These are phyloP conservation scores for Acacia confusa DNA, from an alignment of 306 rosid species.

Conservation along the genomic window DNA sequence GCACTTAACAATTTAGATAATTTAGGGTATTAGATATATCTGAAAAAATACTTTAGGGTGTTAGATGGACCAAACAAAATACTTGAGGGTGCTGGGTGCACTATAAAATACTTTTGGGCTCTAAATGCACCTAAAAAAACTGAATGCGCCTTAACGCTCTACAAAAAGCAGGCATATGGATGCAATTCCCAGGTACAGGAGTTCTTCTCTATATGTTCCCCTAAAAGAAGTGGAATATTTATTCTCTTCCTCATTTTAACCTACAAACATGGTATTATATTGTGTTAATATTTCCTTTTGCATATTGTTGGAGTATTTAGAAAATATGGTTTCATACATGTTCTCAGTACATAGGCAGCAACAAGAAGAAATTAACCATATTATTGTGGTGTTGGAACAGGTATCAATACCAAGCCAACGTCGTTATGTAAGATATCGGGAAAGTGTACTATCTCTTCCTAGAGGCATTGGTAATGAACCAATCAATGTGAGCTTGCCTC, in stretches of 20 bases:
- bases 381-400: conserved; percentile 43
- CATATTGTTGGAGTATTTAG: not conserved
- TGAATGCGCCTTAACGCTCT: no score
- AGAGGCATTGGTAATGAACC: conserved; percentile 37
- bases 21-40: no score
- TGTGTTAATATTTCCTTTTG: not conserved
- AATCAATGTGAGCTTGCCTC: conserved; percentile 58
- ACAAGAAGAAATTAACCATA: not conserved
- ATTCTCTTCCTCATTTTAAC: not conserved
- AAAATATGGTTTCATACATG: not conserved
- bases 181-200: not conserved
- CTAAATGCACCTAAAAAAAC: no score
- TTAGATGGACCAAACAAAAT: no score
- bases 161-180: not conserved
- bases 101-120: no score
- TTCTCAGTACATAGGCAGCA: not conserved
- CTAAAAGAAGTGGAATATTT: not conserved
- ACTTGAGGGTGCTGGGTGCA: no score
- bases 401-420: conserved; percentile 99
- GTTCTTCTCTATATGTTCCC: not conserved
- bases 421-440: conserved; percentile 80
- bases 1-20: no score
- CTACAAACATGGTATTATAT: not conserved
- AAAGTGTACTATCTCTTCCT: conserved; percentile 53
- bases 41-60: no score